Percentiles rank a stretch among this genome's conserved stretches.
Conservation (phyloP, 371 early-diverging fungal genomes). For the Syncephalastrum sp. region DNA sequence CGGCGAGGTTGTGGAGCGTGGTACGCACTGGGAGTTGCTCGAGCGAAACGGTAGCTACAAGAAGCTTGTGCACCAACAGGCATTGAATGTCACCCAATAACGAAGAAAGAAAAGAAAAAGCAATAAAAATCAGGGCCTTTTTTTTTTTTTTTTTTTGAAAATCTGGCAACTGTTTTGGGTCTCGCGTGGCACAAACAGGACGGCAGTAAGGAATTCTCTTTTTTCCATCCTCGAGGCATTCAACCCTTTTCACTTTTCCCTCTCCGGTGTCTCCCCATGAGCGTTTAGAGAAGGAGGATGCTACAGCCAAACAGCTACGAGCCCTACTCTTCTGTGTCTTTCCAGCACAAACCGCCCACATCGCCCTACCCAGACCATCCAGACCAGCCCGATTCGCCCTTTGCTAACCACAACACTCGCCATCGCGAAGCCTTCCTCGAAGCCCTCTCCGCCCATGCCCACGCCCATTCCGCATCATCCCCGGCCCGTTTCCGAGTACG, state of each 20-base stretch:
- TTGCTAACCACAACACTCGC: conserved; percentile 10
- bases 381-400: no score
- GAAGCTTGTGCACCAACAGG: conserved; percentile 33
- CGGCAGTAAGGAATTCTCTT: no score
- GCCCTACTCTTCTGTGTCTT: conserved; percentile 48
- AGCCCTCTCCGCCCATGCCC: conserved; percentile 8
- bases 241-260: no score
- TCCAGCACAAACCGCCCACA: conserved; percentile 44
- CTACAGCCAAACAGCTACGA: conserved; percentile 26
- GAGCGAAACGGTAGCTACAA: conserved; percentile 37
- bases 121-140: no score
- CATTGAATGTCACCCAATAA: conserved; percentile 4
- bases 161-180: no score
- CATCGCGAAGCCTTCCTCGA: conserved; percentile 17
- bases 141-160: no score
- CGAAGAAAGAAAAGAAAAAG: no score
- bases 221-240: no score
- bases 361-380: conserved; percentile 35
- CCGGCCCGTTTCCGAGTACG: conserved; percentile 10
- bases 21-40: conserved; percentile 59
- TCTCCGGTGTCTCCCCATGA: no score
- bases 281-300: conserved; percentile 5
- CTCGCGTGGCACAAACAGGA: no score
- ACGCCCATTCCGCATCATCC: conserved; percentile 4
- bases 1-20: conserved; percentile 65